Conservation (phyloP, 1,284 basidiomycete species). For the Sanghuangporus weigelae region DNA sequence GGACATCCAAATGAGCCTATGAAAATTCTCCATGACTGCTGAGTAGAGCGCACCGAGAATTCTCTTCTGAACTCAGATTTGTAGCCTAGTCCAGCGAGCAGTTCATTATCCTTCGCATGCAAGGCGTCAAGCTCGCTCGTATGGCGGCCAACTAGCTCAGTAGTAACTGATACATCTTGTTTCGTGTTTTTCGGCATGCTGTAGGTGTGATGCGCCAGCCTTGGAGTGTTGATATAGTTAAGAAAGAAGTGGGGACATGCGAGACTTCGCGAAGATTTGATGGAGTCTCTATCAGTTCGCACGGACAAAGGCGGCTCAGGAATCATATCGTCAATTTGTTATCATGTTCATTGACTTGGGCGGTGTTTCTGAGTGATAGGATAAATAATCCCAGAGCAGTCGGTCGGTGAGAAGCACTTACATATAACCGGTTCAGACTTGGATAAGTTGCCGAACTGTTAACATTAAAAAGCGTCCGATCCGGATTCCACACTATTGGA, state of each 20-base stretch:
- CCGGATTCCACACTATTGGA: too few species aligned
- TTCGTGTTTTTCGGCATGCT: conserved; percentile 6
- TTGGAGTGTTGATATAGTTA: not conserved
- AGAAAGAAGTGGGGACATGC: not conserved
- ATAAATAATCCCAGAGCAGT: not conserved
- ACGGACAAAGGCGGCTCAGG: not conserved
- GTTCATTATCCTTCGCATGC: conserved; percentile 20
- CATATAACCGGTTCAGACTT: not conserved
- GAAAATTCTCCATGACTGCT: not conserved
- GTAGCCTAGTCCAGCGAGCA: conserved; percentile 66
- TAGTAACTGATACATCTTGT: conserved; percentile 5
- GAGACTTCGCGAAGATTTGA: not conserved
- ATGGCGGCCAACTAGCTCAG: not conserved
- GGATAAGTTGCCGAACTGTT: not conserved
- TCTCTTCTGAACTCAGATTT: conserved; percentile 72
- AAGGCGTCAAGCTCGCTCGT: not conserved
- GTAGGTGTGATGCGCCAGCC: not conserved
- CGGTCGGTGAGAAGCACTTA: not conserved
- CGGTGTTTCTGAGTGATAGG: not conserved
- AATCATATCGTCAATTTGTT: not conserved
- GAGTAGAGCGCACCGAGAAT: conserved; percentile 54
- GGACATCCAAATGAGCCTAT: not conserved
- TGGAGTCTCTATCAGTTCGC: not conserved
- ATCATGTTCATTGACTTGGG: not conserved
- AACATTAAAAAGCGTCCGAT: not conserved